Evolutionary conservation across 331 rosid genomes (phyloP).

Genomic region (Malus hybrid): DNA sequence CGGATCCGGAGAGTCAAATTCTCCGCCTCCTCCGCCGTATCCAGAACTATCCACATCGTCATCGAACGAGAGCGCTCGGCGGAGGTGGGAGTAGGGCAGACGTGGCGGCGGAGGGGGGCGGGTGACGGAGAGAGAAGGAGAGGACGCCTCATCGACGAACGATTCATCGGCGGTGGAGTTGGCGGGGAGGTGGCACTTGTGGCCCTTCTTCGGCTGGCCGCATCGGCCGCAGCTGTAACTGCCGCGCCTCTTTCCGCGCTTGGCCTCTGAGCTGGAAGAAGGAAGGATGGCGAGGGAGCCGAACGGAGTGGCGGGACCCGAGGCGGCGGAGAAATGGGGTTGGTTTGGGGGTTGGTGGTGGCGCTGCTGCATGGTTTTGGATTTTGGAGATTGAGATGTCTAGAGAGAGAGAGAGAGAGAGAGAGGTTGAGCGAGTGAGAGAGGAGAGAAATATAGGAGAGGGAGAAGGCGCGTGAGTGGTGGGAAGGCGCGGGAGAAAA

Average conservation of each 20-base stretch:
- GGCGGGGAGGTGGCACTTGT: constrained; percentile 45
- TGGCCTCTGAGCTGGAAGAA: constrained; percentile 15
- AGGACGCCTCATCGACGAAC: constrained; percentile 5
- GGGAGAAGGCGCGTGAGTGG: constrained; percentile 3
- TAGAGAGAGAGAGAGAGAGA: constrained; percentile 4
- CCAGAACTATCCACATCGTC: constrained; percentile 47
- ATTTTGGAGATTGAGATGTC: not conserved
- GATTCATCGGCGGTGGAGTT: constrained; percentile 23
- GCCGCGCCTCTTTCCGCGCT: constrained; percentile 65
- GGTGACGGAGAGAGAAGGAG: constrained; percentile 16
- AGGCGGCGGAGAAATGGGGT: constrained; percentile 19
- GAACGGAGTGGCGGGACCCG: constrained; percentile 1
- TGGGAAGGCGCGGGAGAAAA: constrained; percentile 27
- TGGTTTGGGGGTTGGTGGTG: constrained; percentile 21
- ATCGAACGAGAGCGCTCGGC: constrained; percentile 79
- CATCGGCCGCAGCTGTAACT: constrained; percentile 85
- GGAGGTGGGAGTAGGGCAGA: constrained; percentile 36
- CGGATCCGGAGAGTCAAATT: constrained; percentile 14
- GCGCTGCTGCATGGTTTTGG: constrained; percentile 32
- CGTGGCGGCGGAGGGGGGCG: constrained; percentile 31
- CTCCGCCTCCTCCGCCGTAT: constrained; percentile 3
- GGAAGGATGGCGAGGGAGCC: not conserved
- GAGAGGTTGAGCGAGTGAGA: constrained; percentile 1
- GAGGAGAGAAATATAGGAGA: not conserved
- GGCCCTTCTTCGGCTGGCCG: constrained; percentile 85